A percentile compares a stretch with the other conserved stretches of the same genome.
phyloP scores from a whole-genome alignment of 768 basidiomycete species.

The Pilatotrama ljubarskyi region DNA sequence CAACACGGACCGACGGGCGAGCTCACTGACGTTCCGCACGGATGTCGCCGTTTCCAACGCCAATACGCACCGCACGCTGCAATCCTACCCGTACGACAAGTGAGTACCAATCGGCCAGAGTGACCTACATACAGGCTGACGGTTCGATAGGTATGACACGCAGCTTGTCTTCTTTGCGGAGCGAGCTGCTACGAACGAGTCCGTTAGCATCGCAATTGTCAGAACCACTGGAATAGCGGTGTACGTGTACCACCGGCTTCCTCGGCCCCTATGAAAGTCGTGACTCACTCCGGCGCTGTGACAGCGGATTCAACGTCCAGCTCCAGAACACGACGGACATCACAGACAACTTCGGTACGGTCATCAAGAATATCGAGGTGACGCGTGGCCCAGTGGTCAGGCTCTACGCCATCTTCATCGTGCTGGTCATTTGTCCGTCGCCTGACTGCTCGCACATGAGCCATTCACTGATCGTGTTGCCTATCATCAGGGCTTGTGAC shows the following conservation, averaged over 20 bases:
- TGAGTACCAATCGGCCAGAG: background rate
- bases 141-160: constrained; percentile 3
- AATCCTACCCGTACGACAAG: constrained; percentile 23
- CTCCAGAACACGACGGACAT: constrained; percentile 12
- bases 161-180: constrained; percentile 17
- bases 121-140: no score
- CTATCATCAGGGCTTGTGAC: constrained; percentile 14
- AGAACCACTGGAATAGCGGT: constrained; percentile 18
- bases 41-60: constrained; percentile 15
- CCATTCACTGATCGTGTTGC: background rate
- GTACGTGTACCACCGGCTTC: no score
- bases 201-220: constrained; percentile 12
- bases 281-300: no score
- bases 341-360: constrained; percentile 6
- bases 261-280: no score
- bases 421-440: constrained; percentile 17
- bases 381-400: constrained; percentile 18
- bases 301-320: constrained; percentile 19
- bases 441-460: background rate
- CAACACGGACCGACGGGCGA: constrained; percentile 11
- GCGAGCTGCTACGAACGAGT: constrained; percentile 4
- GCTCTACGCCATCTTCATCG: constrained; percentile 17
- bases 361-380: constrained; percentile 19
- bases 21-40: constrained; percentile 15
- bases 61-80: constrained; percentile 12